phyloP scores from a whole-genome alignment of 306 rosid species.

The Vigna mungo region DNA sequence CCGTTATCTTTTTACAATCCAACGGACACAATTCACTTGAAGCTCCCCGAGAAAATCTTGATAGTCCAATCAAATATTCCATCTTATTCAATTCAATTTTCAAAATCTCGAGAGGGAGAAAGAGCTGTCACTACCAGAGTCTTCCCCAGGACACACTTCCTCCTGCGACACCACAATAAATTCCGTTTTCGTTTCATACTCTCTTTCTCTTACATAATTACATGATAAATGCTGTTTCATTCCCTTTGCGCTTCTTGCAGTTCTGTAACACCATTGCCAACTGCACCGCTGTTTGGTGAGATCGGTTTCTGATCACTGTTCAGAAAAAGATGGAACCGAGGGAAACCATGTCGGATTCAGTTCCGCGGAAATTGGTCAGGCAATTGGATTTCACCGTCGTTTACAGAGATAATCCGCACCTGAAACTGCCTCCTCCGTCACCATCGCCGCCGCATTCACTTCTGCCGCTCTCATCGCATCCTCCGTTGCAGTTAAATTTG shows the following conservation, averaged over 20 bases:
- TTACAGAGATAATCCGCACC: conserved; percentile 21
- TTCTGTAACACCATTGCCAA: conserved; percentile 19
- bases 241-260: background rate
- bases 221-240: background rate
- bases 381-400: conserved; percentile 68
- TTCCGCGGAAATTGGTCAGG: conserved; percentile 60
- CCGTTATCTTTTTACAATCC: conserved; percentile 47
- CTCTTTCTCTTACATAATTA: background rate
- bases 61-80: conserved; percentile 32
- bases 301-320: background rate
- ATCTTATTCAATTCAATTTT: conserved; percentile 60
- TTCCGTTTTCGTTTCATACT: background rate
- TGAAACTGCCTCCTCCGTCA: conserved; percentile 16
- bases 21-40: conserved; percentile 29
- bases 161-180: conserved; percentile 30
- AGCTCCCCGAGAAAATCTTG: conserved; percentile 19
- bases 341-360: conserved; percentile 51
- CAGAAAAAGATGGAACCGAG: conserved; percentile 62
- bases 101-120: conserved; percentile 59
- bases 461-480: conserved; percentile 5
- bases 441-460: conserved; percentile 13
- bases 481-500: conserved; percentile 38
- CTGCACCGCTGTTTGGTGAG: background rate
- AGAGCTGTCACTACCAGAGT: conserved; percentile 40
- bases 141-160: conserved; percentile 11